Base-by-base conservation (phyloP, 2,329 filamentous ascomycete genomes). In the Exophiala xenobiotica region DNA sequence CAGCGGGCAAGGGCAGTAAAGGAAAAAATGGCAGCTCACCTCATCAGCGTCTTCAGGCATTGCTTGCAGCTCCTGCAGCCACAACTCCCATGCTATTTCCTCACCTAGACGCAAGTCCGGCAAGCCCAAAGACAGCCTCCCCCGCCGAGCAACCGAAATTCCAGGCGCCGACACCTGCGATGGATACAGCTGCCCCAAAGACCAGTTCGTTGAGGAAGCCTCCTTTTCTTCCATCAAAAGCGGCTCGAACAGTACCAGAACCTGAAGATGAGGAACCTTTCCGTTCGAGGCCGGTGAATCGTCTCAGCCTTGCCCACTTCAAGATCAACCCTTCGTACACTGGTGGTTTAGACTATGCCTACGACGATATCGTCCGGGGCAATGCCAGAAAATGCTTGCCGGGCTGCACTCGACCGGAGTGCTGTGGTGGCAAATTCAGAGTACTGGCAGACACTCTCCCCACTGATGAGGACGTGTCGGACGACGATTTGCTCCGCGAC, bases 261-360 rank as follows among this genome's bases (percentile, higher is more conserved):
- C 26, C 46, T n/a, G 55, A 58, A 38, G 57, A 72, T 37, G 64
- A 71, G 14, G 70, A 70, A 51, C 73, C 74, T 1, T 75, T 88
- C 12, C 81, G 89, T 42, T 67, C 75, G 7, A 81, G 78, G 44
- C 78, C 83, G 0, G 57, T 83, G 2, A 70, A 75, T 0, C 72
- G 78, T 26, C 76, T 95, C 9, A 72, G 72, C 11, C 72, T 86
- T 1, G 79, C 82, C 9, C 86, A 95, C 68, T 96, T 96, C 74
- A 92, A 86, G 65, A 75, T 93, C 61, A 95, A 96, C 58, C 85
- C 88, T 0, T 72, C 74, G 3, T 78, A 76, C 59, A 92, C 91
- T 57, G 78, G 86, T 35, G 87, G 88, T 1, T 74, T 83, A 37
- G 79, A 83, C 47, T 89, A 82, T 67, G 88, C 89, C 8, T 95